These are phyloP conservation scores for Annulohypoxylon truncatum DNA, from an alignment of 2,329 filamentous ascomycete genomes.

Conservation along the genomic window DNA sequence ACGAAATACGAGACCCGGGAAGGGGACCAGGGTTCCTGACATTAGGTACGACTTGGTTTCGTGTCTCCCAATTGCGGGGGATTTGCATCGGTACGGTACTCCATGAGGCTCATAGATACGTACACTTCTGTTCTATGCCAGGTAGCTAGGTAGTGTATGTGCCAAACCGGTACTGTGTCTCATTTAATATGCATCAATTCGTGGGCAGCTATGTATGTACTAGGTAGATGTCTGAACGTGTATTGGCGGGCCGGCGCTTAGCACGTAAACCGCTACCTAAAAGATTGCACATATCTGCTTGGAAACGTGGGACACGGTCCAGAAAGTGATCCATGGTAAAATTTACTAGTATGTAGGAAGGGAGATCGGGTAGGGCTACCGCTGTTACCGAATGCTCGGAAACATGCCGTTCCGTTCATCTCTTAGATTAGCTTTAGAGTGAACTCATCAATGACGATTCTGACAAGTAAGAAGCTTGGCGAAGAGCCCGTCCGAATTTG, in stretches of 20 bases:
- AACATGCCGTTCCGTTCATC: conserved; percentile 37
- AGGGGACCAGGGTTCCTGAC: not conserved
- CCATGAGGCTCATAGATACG: conserved; percentile 10
- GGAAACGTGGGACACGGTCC: conserved; percentile 6
- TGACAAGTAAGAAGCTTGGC: conserved; percentile 18
- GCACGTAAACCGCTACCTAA: not conserved
- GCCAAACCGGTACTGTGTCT: conserved; percentile 18
- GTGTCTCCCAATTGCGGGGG: conserved; percentile 16
- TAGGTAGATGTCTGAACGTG: not conserved
- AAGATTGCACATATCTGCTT: not conserved
- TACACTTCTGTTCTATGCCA: not conserved
- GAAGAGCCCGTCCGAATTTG: not conserved
- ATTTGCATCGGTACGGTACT: not conserved
- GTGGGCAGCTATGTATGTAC: not conserved
- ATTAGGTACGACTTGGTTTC: not conserved
- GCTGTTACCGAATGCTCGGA: conserved; percentile 36
- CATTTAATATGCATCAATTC: conserved; percentile 9
- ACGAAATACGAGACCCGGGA: conserved; percentile 18
- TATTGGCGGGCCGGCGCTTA: conserved; percentile 7
- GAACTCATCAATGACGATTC: conserved; percentile 15
- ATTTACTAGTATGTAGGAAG: conserved; percentile 3
- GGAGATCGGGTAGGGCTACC: conserved; percentile 32
- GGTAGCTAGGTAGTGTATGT: not conserved
- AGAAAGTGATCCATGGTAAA: conserved; percentile 22
- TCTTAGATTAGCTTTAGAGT: conserved; percentile 11